Evolutionary conservation across 805 yeast species (phyloP).

Genomic region (Zygoascus bituminiphila): DNA sequence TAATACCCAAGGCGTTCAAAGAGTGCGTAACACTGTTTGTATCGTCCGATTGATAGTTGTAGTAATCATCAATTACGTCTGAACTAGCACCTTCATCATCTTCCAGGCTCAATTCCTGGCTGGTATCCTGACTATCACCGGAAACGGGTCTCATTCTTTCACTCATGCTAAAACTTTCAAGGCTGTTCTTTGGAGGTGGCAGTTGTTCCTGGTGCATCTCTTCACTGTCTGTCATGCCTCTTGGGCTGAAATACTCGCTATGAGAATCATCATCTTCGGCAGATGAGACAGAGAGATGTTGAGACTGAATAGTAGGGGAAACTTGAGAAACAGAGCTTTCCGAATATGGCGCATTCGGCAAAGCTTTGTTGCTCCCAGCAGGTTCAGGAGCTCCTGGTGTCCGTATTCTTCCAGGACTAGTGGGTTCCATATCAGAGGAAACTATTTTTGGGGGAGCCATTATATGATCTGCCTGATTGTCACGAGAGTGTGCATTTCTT

Average conservation of each 20-base stretch:
- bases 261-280: constrained; percentile 9
- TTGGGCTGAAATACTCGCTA: constrained; percentile 16
- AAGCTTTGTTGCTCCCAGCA: background rate
- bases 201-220: background rate
- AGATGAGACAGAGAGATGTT: background rate
- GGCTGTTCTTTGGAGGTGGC: background rate
- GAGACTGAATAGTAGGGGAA: background rate
- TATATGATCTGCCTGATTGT: background rate
- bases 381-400: background rate
- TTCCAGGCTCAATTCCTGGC: background rate
- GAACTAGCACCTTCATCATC: background rate
- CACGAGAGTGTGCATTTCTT: background rate
- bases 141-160: background rate
- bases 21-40: background rate
- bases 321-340: background rate
- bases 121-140: background rate
- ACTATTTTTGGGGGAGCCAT: background rate
- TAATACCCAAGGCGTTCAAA: background rate
- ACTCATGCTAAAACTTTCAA: background rate
- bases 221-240: background rate
- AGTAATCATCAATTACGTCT: constrained; percentile 1
- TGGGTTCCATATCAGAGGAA: background rate
- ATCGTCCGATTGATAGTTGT: background rate
- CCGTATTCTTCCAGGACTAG: background rate
- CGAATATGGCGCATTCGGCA: background rate